Base-by-base conservation (phyloP, 108 stramenopile genomes). In the Aurantiochytrium sp. region DNA sequence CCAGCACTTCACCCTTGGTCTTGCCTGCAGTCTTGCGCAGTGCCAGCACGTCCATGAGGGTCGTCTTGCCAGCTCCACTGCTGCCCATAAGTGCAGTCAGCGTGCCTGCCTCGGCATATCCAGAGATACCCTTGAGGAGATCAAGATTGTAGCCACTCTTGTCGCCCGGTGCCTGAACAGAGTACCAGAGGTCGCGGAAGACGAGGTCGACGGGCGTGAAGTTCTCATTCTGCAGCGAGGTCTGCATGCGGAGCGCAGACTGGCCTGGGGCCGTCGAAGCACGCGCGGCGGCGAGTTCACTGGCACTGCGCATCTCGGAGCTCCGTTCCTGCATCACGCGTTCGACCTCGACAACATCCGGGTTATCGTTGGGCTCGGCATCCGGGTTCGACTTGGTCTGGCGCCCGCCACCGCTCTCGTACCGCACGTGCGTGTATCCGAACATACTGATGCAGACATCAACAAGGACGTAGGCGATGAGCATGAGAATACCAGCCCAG, bases 11-110 rank as follows among this genome's bases (percentile, higher is more conserved):
- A 8, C 89, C 89, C 5, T 4, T 87, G 19, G 12, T 28, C 58
- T 90, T 55, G 45, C 89, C 89, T 6, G 5, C 92, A 43, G 73
- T 94, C n/a, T 95, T 95, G 29, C 95, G 64, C 21, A 95, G 95
- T 58, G 92, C 92, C 23, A 96, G 88, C 21, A 94, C 95, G 89
- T 96, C 95, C 45, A 96, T 60, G 4, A 96, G 88, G 1, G 91
- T 91, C 3, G 94, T 95, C 90, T 95, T 95, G 4, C 94, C 94
- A 14, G 93, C 92, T 6, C 94, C 95, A 23, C 58, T 59, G 18
- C 89, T 45, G 28, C 92, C 93, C 89, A 91, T 90, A 21, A 93
- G 53, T 23, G 88, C 89, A 23, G 91, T 92, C 6, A 92, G 18
- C 18, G 69, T 49, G 43, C 93, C 91, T 2, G 93, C 87, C 18